Base-by-base conservation (phyloP, 139 green algal species). In the Chlamydomonas schloesseri region DNA sequence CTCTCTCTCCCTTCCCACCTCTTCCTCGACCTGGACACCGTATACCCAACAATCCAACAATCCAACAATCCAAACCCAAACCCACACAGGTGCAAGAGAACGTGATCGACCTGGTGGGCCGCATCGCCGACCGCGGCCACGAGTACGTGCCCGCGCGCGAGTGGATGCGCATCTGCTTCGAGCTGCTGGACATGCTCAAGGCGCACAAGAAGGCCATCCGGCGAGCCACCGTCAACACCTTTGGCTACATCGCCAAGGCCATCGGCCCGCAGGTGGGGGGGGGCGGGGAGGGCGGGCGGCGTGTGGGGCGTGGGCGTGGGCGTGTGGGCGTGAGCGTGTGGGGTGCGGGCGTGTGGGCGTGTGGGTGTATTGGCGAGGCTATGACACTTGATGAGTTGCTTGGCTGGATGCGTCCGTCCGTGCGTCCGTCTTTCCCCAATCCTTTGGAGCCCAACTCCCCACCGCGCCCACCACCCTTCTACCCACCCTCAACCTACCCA, bases 81-180 rank as follows among this genome's bases (percentile, higher is more conserved):
- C n/a, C n/a, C n/a, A n/a, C 70, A 15, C 77, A 84, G 77, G 94
- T 99, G 85, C 97, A 99, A 89, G 97, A 99, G 92, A 99, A 99
- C 87, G 98, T 93, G 90, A 99, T 99, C 70, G 96, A 99, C 91
- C 91, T 99, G 42, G 97, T 99, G 31, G 98, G 98, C 11, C 96
- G 97, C 83, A 99, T 99, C 79, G 98, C 98, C 3, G 98, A 99
- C 92, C 89, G 97, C 28, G 98, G 96, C 57, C 95, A 97, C 8
- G 97, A 99, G 92, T 98, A 95, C 80, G 97, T 99, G 71, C 97
- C 98, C n/a, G 96, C 98, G 0, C 92, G 97, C 57, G 98, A 99
- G 93, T 99, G 98, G 98, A 99, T 99, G 98, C 96, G 98, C 87
- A 99, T 99, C 93, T 99, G 98, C 94, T 99, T 99, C 72, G 98